phyloP scores from a whole-genome alignment of 2,329 filamentous ascomycete species.

The Exophiala calicioides region DNA sequence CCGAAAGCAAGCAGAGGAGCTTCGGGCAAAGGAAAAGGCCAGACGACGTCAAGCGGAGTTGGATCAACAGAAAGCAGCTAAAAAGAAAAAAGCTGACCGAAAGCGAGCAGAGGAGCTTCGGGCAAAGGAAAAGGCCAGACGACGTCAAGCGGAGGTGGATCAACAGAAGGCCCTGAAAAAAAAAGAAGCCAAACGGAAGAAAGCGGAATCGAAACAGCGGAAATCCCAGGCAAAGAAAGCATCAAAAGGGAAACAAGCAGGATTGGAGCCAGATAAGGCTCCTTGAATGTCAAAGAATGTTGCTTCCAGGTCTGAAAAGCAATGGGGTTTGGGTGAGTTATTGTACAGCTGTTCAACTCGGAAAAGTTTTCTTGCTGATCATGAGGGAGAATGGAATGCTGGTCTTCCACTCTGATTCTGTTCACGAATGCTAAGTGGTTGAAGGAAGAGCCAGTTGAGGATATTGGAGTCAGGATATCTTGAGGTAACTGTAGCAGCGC shows the following conservation, averaged over 20 bases:
- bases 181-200: constrained; percentile 3
- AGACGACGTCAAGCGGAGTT: neutral
- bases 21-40: neutral
- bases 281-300: too few species aligned
- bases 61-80: neutral
- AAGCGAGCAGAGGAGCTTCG: neutral
- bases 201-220: neutral
- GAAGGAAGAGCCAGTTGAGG: too few species aligned
- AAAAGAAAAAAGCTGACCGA: constrained; percentile 1
- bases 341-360: too few species aligned
- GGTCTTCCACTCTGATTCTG: too few species aligned
- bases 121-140: constrained; percentile 1
- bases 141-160: neutral
- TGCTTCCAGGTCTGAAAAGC: too few species aligned
- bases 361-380: too few species aligned
- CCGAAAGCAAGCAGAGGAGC: neutral
- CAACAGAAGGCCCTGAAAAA: neutral
- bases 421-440: too few species aligned
- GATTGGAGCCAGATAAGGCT: neutral
- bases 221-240: neutral
- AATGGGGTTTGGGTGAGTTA: too few species aligned
- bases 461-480: too few species aligned
- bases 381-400: too few species aligned
- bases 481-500: too few species aligned
- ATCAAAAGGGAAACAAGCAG: neutral